Conservation (phyloP, 2,329 filamentous ascomycete species). For the Cladorrhinum sp. region DNA sequence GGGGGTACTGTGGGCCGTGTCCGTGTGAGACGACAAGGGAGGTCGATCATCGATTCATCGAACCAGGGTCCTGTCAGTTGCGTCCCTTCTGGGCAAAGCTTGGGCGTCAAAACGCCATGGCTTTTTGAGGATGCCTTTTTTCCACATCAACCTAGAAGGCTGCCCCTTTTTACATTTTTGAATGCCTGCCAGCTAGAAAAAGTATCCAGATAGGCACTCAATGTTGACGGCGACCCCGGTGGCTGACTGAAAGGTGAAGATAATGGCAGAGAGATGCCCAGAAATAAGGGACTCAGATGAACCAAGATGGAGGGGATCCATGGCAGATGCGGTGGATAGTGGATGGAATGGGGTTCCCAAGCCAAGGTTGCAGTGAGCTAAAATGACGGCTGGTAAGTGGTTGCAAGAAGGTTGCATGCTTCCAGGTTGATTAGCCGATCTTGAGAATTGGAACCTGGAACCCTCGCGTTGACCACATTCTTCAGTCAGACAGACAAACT, state of each 20-base stretch:
- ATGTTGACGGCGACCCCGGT: background rate
- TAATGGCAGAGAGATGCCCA: no score
- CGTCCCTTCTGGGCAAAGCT: background rate
- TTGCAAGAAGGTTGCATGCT: conserved; percentile 1
- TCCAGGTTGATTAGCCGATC: conserved; percentile 7
- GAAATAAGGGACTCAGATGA: no score
- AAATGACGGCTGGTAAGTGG: background rate
- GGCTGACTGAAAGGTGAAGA: background rate
- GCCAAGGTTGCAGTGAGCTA: background rate
- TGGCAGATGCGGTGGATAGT: no score
- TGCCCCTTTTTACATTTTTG: background rate
- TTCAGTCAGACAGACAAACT: background rate
- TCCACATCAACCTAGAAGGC: background rate
- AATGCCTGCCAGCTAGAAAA: background rate
- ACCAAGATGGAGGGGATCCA: no score
- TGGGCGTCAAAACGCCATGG: conserved; percentile 5
- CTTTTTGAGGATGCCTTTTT: background rate
- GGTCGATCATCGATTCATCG: conserved; percentile 12
- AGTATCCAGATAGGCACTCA: background rate
- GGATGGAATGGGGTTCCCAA: no score
- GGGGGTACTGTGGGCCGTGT: conserved; percentile 17
- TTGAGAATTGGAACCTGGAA: no score
- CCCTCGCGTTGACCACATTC: conserved; percentile 8
- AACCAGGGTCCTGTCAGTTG: background rate
- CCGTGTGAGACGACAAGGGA: background rate